Evolutionary conservation across 495 filamentous ascomycete species (phyloP), one percentile per base, ranked within the genome.

Genomic region (Podospora bellae-mahoneyi): DNA sequence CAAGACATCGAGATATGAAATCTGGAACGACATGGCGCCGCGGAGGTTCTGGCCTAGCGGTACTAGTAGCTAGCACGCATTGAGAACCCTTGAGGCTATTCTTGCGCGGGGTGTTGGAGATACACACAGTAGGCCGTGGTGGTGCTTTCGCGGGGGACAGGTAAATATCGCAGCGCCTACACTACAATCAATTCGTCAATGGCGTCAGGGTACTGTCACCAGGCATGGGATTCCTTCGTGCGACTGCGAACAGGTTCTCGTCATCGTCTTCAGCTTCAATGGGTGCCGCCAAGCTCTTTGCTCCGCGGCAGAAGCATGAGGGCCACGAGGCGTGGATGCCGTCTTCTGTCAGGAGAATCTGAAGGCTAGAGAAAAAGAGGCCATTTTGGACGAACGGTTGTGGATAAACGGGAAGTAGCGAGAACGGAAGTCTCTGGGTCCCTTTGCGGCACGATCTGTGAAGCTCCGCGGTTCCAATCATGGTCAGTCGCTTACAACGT

Each of bases 391-490:
- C 23, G 60, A 34, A 62, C 23, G 18, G 30, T 7, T 62, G 60
- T 27, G 27, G 20, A 39, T 28, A 62, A 62, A 62, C 60, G 60
- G 60, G 60, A 62, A 62, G 60, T 28, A 62, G 60, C 60, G 60
- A 62, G 60, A 32, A 58, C n/a, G 23, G 23, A 58, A 58, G 55
- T 26, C 55, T 58, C 23, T 23, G 23, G 55, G 55, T 4, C 6
- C 55, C n/a, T 23, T 58, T 44, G 67, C 67, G 62, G 67, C 20
- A 65, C 28, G 55, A 19, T 39, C 23, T 62, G 62, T 20, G 34
- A 7, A 48, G 30, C 67, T 69, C 67, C 67, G 54, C 67, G n/a
- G 67, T 65, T 60, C 67, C 67, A 69, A 69, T 69, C 67, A 69
- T 62, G 23, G 28, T 4, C 16, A 57, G 62, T 39, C 44, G 30